Percentiles rank a stretch among this genome's conserved stretches.
Evolutionary conservation across 176 grass and related monocot genomes (phyloP).

Genomic region (Avena insularis): DNA sequence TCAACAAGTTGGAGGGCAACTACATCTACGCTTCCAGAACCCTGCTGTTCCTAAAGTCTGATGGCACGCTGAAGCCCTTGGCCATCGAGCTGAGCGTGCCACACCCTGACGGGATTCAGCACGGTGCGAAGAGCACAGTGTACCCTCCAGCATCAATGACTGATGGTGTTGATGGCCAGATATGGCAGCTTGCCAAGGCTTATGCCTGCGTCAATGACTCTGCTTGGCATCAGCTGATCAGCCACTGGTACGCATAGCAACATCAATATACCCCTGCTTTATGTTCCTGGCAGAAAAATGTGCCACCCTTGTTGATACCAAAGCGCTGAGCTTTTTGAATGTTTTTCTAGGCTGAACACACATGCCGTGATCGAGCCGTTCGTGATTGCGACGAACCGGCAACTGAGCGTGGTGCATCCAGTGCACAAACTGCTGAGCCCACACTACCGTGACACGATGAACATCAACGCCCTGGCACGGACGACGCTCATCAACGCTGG

Average conservation of each 20-base stretch:
- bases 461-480: slow-evolving; percentile 89
- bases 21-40: slow-evolving; percentile 81
- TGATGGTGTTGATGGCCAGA: slow-evolving; percentile 43
- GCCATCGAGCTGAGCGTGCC: slow-evolving; percentile 85
- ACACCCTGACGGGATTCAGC: slow-evolving; percentile 47
- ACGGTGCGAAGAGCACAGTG: slow-evolving; percentile 59
- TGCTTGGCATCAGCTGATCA: slow-evolving; percentile 88
- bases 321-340: slow-evolving; percentile 12
- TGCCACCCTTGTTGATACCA: not conserved
- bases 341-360: slow-evolving; percentile 75
- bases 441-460: slow-evolving; percentile 91
- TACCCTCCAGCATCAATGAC: slow-evolving; percentile 53
- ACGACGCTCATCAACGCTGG: slow-evolving; percentile 78
- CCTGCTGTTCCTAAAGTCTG: slow-evolving; percentile 67
- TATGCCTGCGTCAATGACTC: slow-evolving; percentile 91
- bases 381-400: slow-evolving; percentile 77
- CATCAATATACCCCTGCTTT: slow-evolving; percentile 5
- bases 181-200: slow-evolving; percentile 96
- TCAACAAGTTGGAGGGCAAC: slow-evolving; percentile 67
- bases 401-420: slow-evolving; percentile 76
- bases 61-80: slow-evolving; percentile 75
- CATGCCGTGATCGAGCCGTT: slow-evolving; percentile 91
- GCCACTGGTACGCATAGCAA: slow-evolving; percentile 73
- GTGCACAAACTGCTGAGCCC: slow-evolving; percentile 87
- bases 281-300: not conserved